phyloP scores from a whole-genome alignment of 257 asterid species.

The Parsonsia alboflavescens region DNA sequence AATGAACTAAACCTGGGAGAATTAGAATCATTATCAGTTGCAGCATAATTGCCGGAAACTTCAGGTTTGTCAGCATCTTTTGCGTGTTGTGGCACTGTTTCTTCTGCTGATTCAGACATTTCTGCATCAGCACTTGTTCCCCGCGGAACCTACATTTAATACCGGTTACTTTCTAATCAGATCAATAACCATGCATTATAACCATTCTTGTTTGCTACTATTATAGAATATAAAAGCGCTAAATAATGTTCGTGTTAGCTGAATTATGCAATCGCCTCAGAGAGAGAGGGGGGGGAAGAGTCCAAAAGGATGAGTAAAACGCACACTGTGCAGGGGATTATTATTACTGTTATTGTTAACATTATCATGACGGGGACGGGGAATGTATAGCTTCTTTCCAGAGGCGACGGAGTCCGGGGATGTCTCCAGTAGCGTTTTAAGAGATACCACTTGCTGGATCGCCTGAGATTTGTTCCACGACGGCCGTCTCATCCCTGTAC shows the following conservation, averaged over 20 bases:
- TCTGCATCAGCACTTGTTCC: constrained; percentile 45
- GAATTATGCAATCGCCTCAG: not conserved
- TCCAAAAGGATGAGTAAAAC: constrained; percentile 19
- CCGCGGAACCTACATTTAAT: constrained; percentile 49
- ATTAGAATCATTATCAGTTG: constrained; percentile 44
- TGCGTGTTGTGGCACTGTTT: constrained; percentile 28
- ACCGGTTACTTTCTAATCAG: constrained; percentile 19
- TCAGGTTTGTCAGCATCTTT: constrained; percentile 46
- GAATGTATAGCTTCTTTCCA: constrained; percentile 44
- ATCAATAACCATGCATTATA: constrained; percentile 13
- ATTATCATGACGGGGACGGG: constrained; percentile 27
- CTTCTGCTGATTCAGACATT: constrained; percentile 50
- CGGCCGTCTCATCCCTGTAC: constrained; percentile 92
- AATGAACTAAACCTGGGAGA: constrained; percentile 48
- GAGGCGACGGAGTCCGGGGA: constrained; percentile 53
- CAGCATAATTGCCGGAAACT: constrained; percentile 36
- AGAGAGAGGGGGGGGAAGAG: not conserved
- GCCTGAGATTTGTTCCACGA: constrained; percentile 99
- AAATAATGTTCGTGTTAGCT: not conserved
- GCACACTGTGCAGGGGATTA: constrained; percentile 46
- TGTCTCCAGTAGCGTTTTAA: constrained; percentile 77
- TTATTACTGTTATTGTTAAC: constrained; percentile 16
- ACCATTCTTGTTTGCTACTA: not conserved
- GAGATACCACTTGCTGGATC: constrained; percentile 94
- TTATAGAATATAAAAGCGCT: not conserved